phyloP scores from a whole-genome alignment of 106 monocot species.

The Iris macrosiphon region DNA sequence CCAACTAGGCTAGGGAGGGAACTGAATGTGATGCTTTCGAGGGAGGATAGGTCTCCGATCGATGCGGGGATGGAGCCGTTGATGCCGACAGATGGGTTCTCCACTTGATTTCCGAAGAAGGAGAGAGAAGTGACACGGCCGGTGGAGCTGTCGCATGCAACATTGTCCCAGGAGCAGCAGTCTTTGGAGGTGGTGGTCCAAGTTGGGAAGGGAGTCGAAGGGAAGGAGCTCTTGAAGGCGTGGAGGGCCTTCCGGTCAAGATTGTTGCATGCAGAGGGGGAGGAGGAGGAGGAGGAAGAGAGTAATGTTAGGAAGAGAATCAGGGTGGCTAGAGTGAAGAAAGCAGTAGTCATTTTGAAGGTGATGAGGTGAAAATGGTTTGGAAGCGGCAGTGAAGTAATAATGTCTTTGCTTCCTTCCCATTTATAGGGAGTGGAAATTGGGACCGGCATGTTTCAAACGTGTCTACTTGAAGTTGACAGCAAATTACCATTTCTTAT shows the following conservation, averaged over 20 bases:
- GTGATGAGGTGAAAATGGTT: too few species aligned
- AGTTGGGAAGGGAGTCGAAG: slow-evolving; percentile 24
- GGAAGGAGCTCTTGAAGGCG: slow-evolving; percentile 24
- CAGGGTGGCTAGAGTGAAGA: too few species aligned
- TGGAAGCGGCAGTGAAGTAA: too few species aligned
- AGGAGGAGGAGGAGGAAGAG: slow-evolving; percentile 6
- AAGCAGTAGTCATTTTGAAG: too few species aligned
- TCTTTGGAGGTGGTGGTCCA: slow-evolving; percentile 20
- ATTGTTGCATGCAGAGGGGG: slow-evolving; percentile 19
- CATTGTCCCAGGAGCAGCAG: slow-evolving; percentile 41
- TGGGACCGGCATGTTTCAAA: too few species aligned
- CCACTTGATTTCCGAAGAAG: too few species aligned
- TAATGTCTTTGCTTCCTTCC: too few species aligned
- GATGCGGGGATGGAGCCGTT: slow-evolving; percentile 20
- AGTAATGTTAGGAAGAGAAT: too few species aligned
- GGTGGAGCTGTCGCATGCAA: slow-evolving; percentile 34
- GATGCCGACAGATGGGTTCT: slow-evolving; percentile 5
- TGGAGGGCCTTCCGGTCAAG: slow-evolving; percentile 29
- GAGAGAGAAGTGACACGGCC: slow-evolving; percentile 33
- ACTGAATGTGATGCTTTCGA: slow-evolving; percentile 13
- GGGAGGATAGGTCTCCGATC: slow-evolving; percentile 28
- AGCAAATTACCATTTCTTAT: too few species aligned
- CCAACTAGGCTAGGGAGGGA: slow-evolving; percentile 26
- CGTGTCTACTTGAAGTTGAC: too few species aligned
- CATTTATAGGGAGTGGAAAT: too few species aligned